Evolutionary conservation across 768 basidiomycete genomes (phyloP).

Genomic region (Mrakia frigida): DNA sequence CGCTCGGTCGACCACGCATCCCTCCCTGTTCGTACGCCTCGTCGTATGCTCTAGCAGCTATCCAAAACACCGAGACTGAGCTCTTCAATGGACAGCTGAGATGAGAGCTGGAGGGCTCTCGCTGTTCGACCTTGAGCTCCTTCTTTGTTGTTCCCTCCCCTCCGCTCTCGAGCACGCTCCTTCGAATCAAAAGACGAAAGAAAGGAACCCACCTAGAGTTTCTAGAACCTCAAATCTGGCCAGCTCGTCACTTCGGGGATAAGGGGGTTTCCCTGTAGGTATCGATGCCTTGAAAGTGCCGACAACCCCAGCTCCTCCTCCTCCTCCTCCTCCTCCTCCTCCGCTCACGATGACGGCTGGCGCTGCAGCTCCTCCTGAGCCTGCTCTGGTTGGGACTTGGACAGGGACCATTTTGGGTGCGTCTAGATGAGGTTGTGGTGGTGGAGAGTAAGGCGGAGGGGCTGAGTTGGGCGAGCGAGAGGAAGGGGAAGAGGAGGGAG

Average conservation of each 20-base stretch:
- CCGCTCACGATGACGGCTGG: neutral
- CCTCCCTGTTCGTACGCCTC: too few relatives aligned
- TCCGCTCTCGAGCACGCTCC: too few relatives aligned
- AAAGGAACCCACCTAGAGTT: conserved; percentile 42
- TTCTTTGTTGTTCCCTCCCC: neutral
- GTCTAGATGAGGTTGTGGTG: neutral
- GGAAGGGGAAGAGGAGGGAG: neutral
- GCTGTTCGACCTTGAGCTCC: neutral
- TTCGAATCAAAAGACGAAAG: neutral
- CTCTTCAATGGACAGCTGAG: neutral
- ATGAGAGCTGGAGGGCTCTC: neutral
- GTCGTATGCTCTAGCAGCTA: too few relatives aligned
- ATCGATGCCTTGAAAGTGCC: neutral
- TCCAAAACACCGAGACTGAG: neutral
- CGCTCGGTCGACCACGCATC: too few relatives aligned
- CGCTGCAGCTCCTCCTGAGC: neutral
- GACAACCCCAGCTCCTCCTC: neutral
- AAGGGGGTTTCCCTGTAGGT: neutral
- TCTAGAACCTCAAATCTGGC: conserved; percentile 45
- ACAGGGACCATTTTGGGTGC: neutral
- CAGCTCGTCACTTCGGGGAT: conserved; percentile 13
- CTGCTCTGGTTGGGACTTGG: neutral
- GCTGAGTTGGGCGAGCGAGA: neutral
- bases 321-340: neutral
- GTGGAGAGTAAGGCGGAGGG: neutral